Percentiles rank a stretch among this genome's conserved stretches.
These are phyloP conservation scores for Colletotrichum liriopes DNA, from an alignment of 2,329 filamentous ascomycete genomes.

Conservation along the genomic window DNA sequence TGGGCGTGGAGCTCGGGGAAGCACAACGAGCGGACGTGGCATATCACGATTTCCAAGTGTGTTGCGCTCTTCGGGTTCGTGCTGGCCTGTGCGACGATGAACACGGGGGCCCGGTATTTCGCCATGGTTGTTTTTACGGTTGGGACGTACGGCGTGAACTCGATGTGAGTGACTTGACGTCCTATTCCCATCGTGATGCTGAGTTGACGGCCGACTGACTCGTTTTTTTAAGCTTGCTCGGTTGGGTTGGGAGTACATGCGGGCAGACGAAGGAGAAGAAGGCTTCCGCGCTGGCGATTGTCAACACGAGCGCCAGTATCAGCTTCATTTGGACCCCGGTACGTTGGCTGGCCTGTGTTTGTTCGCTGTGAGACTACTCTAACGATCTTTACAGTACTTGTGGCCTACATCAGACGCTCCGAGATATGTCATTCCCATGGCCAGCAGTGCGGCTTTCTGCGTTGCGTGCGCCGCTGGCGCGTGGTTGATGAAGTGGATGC, in stretches of 20 bases:
- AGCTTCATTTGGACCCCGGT: conserved; percentile 44
- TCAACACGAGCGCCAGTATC: conserved; percentile 44
- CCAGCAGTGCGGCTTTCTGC: conserved; percentile 40
- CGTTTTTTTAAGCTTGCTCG: background rate
- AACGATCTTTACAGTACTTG: conserved; percentile 48
- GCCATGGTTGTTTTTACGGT: conserved; percentile 51
- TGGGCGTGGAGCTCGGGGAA: conserved; percentile 53
- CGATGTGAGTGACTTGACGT: conserved; percentile 45
- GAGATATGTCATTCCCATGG: conserved; percentile 57
- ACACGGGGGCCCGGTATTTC: conserved; percentile 48
- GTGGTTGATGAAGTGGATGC: conserved; percentile 47
- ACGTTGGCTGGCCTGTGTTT: background rate
- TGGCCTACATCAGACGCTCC: conserved; percentile 57
- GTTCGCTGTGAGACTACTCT: background rate
- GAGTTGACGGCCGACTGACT: background rate
- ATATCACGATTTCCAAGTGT: conserved; percentile 59
- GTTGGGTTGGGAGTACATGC: conserved; percentile 53
- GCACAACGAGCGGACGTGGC: conserved; percentile 64
- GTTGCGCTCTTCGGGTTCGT: conserved; percentile 52
- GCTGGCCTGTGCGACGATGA: conserved; percentile 51
- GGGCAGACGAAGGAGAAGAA: conserved; percentile 60
- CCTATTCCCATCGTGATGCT: background rate
- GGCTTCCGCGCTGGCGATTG: conserved; percentile 53
- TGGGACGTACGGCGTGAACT: conserved; percentile 52
- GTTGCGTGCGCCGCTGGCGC: conserved; percentile 46